Evolutionary conservation across 140 eudicot genomes (phyloP), one percentile per base, ranked within the genome.

Genomic region (Bidens hawaiensis): DNA sequence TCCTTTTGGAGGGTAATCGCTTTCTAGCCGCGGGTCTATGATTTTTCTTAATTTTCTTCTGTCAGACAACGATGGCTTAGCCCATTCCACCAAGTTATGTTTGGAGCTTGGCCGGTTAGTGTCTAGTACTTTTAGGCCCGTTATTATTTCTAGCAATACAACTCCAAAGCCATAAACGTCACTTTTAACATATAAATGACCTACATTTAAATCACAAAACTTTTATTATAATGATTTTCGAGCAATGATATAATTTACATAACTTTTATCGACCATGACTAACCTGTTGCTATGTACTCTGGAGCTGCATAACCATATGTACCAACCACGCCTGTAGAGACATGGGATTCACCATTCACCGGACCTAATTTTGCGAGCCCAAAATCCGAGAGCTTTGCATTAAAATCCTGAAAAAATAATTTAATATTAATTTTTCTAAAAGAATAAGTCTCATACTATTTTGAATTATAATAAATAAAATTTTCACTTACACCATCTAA

Each of bases 231-330:
- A n/a, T n/a, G n/a, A n/a, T n/a, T n/a, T n/a, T n/a, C n/a, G n/a
- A n/a, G n/a, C n/a, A n/a, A n/a, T n/a, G n/a, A n/a, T n/a, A n/a
- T n/a, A n/a, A n/a, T n/a, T n/a, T n/a, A n/a, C n/a, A 28, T 23
- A 55, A 54, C 17, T 6, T 31, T 15, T 25, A 4, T 8, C 31
- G 17, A 46, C 27, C 60, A 48, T 60, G 46, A 60, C 45, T 34
- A 1, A 27, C 40, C n/a, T n/a, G 97, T 87, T 48, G 95, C 89
- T 60, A 90, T 68, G 68, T 90, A 90, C 33, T 90, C 95, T 0
- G 97, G 95, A 42, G 97, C 97, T 0, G 95, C 97, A 21, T 90
- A 90, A 14, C 97, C 97, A 17, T 84, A 84, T 11, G 97, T 90
- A 54, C 97, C 97, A 2, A 87, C 86, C 14, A 81, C 75, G 9